Evolutionary conservation across 2,329 filamentous ascomycete genomes (phyloP).

Genomic region (Sporothrix euskadiensis): DNA sequence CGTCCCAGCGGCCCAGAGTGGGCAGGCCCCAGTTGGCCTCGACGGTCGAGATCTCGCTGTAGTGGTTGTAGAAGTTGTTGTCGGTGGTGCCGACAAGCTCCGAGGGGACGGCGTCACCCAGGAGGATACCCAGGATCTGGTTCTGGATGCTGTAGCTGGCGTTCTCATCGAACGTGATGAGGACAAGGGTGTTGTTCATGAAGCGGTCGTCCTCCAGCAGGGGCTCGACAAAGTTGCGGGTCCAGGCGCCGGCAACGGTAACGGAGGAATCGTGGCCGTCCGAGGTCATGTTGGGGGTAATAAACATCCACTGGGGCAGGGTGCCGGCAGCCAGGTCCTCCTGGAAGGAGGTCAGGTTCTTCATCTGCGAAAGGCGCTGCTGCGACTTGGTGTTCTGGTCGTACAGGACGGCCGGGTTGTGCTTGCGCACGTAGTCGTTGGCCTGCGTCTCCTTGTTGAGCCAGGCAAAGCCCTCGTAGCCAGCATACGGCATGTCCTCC

Average conservation of each 20-base stretch:
- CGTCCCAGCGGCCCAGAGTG: conserved; percentile 70
- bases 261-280: conserved; percentile 76
- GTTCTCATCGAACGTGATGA: conserved; percentile 80
- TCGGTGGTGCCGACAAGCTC: conserved; percentile 69
- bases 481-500: conserved; percentile 74
- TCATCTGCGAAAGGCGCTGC: conserved; percentile 66
- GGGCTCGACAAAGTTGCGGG: conserved; percentile 66
- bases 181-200: conserved; percentile 71
- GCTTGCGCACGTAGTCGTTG: conserved; percentile 81
- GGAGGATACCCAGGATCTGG: conserved; percentile 67
- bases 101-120: conserved; percentile 71
- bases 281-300: conserved; percentile 73
- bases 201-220: conserved; percentile 70
- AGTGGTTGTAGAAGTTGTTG: conserved; percentile 70
- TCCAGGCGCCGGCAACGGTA: conserved; percentile 68
- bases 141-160: conserved; percentile 68
- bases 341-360: conserved; percentile 71
- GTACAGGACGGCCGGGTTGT: conserved; percentile 68
- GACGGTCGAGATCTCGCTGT: conserved; percentile 67
- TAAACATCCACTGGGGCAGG: conserved; percentile 72
- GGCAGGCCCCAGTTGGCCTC: conserved; percentile 69
- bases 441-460: conserved; percentile 65
- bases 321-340: conserved; percentile 62
- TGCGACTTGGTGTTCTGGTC: conserved; percentile 61
- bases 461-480: conserved; percentile 66